A percentile compares a stretch with the other conserved stretches of the same genome.
Conservation (phyloP, 176 grass and related monocot species). For the Tuctoria greenei region DNA sequence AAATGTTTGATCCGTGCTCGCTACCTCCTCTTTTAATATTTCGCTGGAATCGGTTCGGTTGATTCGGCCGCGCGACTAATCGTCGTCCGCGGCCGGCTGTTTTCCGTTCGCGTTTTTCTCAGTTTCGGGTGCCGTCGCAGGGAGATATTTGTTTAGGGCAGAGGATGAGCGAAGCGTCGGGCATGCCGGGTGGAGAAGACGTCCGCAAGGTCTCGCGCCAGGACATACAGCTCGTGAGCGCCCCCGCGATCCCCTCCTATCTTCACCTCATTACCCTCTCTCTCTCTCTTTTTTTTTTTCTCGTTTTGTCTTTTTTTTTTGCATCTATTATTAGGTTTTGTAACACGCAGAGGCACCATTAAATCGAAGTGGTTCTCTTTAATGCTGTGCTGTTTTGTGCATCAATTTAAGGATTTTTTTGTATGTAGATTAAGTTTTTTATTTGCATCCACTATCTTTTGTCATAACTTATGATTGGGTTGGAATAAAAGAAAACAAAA, state of each 20-base stretch:
- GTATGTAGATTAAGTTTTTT: not conserved
- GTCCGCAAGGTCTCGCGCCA: conserved; percentile 85
- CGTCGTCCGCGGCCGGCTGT: not conserved
- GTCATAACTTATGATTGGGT: no score
- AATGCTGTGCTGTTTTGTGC: not conserved
- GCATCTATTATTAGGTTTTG: not conserved
- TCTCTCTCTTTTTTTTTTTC: not conserved
- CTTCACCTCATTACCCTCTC: not conserved
- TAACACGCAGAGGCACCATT: no score
- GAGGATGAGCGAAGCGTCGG: conserved; percentile 29
- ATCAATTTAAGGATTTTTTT: not conserved
- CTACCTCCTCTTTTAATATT: no score
- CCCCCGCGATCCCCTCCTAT: not conserved
- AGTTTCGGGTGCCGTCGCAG: conserved; percentile 7
- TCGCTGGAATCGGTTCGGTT: not conserved
- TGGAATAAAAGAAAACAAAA: no score
- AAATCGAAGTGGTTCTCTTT: not conserved
- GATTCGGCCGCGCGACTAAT: not conserved
- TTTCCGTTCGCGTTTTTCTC: not conserved
- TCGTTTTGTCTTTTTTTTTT: no score
- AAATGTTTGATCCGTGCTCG: not conserved
- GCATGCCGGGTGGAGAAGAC: conserved; percentile 67
- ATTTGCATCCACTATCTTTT: not conserved
- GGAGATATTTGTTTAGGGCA: conserved; percentile 32
- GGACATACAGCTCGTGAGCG: conserved; percentile 92